A percentile compares a stretch with the other conserved stretches of the same genome.
phyloP scores from a whole-genome alignment of 306 rosid genomes.

The Crotalaria pallida region DNA sequence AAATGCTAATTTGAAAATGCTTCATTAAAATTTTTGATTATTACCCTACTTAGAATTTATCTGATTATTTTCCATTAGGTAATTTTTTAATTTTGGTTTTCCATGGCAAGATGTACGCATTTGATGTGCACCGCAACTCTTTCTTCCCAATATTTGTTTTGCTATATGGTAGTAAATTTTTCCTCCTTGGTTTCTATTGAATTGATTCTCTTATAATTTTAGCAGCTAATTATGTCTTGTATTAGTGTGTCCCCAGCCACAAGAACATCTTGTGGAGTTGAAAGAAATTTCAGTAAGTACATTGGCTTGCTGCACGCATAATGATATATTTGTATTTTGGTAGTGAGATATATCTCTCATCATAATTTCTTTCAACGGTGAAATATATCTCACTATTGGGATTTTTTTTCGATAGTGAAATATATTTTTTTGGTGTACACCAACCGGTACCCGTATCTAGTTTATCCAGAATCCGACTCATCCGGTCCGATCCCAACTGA shows the following conservation, averaged over 20 bases:
- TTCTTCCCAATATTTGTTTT: slow-evolving; percentile 96
- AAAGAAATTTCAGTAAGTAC: too few relatives aligned
- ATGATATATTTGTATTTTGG: too few relatives aligned
- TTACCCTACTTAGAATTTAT: not conserved
- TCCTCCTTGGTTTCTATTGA: not conserved
- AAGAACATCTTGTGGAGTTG: too few relatives aligned
- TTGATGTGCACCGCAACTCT: slow-evolving; percentile 99
- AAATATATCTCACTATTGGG: too few relatives aligned
- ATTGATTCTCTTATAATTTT: slow-evolving; percentile 13
- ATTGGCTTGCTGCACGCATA: too few relatives aligned
- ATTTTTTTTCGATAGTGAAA: too few relatives aligned
- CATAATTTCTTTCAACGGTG: too few relatives aligned
- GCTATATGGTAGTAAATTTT: slow-evolving; percentile 73
- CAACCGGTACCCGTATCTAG: too few relatives aligned
- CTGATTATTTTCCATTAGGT: slow-evolving; percentile 24
- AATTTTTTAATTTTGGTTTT: slow-evolving; percentile 17
- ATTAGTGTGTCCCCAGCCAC: slow-evolving; percentile 22
- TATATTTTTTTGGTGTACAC: too few relatives aligned
- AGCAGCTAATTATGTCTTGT: not conserved
- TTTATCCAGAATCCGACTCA: too few relatives aligned
- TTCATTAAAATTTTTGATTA: slow-evolving; percentile 7
- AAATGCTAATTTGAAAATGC: slow-evolving; percentile 2
- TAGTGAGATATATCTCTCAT: too few relatives aligned
- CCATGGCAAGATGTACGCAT: slow-evolving; percentile 82
- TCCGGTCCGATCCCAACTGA: too few relatives aligned